These are phyloP conservation scores for Arctostaphylos glauca DNA, from an alignment of 148 eudicot species.

Conservation along the genomic window DNA sequence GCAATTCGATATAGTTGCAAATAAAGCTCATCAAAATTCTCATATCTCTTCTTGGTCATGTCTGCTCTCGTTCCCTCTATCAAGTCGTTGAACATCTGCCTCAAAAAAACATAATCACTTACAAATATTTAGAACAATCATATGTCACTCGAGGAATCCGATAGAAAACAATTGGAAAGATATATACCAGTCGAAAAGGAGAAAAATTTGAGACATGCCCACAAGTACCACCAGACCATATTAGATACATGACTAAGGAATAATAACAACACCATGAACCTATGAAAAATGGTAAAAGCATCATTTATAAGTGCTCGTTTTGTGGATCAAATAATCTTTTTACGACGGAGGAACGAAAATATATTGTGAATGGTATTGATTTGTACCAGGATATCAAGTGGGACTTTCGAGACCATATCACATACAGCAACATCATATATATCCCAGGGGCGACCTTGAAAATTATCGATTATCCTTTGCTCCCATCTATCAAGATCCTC, in stretches of 20 bases:
- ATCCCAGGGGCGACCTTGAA: constrained; percentile 25
- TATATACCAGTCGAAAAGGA: neutral
- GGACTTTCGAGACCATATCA: constrained; percentile 22
- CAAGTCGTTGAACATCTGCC: constrained; percentile 30
- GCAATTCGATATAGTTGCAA: constrained; percentile 31
- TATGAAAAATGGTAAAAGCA: too few relatives aligned
- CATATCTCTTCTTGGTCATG: constrained; percentile 26
- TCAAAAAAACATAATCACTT: neutral
- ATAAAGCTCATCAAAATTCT: constrained; percentile 31
- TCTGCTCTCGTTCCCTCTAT: constrained; percentile 32
- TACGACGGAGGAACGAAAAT: too few relatives aligned
- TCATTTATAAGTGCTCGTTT: too few relatives aligned
- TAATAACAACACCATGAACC: too few relatives aligned
- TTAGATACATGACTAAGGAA: too few relatives aligned
- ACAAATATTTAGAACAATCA: neutral
- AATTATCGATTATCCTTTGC: constrained; percentile 17
- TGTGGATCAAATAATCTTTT: too few relatives aligned
- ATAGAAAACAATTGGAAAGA: neutral
- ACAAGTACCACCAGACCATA: too few relatives aligned
- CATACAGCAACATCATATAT: constrained; percentile 29
- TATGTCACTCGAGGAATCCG: neutral
- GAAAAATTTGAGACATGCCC: too few relatives aligned
- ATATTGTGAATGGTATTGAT: too few relatives aligned
- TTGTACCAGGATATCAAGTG: constrained; percentile 29
- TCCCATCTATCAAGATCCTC: constrained; percentile 24